Conservation (phyloP, 2,329 filamentous ascomycete genomes). For the Talaromyces islandicus region DNA sequence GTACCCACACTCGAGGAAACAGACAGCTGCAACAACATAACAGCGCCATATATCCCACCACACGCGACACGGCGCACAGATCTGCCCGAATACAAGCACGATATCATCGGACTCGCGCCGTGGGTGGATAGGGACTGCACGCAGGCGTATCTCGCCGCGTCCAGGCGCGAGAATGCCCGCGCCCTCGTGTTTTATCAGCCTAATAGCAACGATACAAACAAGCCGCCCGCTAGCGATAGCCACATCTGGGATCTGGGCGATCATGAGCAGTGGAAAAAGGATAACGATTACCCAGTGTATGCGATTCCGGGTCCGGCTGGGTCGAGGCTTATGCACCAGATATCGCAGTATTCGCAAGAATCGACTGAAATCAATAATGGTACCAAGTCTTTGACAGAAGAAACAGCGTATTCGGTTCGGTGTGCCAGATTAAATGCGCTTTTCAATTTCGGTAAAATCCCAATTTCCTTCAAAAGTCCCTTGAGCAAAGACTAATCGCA, state of each 20-base stretch:
- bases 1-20: conserved; percentile 62
- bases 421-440: conserved; percentile 43
- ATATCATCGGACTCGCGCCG: conserved; percentile 74
- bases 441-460: conserved; percentile 41
- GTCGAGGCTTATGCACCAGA: conserved; percentile 60
- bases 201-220: conserved; percentile 39
- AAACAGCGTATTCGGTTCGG: not conserved
- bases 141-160: conserved; percentile 60
- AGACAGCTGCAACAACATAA: conserved; percentile 58
- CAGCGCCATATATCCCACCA: conserved; percentile 60
- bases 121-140: conserved; percentile 76
- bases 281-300: conserved; percentile 75
- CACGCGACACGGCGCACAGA: conserved; percentile 70
- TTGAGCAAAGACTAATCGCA: not conserved
- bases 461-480: conserved; percentile 13
- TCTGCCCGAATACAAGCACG: conserved; percentile 60
- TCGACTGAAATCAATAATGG: conserved; percentile 10
- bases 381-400: not conserved
- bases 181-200: conserved; percentile 53
- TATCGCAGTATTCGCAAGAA: conserved; percentile 64
- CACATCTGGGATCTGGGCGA: conserved; percentile 66
- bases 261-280: conserved; percentile 62
- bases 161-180: conserved; percentile 57
- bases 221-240: conserved; percentile 62
- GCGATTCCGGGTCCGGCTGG: conserved; percentile 67